Evolutionary conservation across 257 asterid species (phyloP).

Genomic region (Striga asiatica): DNA sequence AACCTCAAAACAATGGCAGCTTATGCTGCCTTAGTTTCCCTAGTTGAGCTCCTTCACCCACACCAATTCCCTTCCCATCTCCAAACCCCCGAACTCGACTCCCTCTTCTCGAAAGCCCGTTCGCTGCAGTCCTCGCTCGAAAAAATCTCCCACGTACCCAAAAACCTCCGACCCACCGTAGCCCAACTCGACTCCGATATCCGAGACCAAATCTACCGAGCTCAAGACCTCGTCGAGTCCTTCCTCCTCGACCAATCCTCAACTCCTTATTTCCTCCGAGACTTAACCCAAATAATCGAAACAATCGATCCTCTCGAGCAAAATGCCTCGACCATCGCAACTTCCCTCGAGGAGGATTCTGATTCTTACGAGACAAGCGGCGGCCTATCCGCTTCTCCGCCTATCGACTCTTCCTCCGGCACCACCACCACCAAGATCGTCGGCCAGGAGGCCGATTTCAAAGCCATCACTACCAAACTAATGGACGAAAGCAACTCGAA

Average conservation of each 20-base stretch:
- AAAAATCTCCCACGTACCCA: slow-evolving; percentile 7
- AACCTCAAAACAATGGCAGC: slow-evolving; percentile 18
- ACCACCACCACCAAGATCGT: neutral
- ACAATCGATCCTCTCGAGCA: neutral
- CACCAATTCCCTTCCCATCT: neutral
- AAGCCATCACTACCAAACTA: neutral
- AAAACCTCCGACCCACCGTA: neutral
- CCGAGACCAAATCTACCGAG: neutral
- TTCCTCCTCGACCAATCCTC: neutral
- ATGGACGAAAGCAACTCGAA: neutral
- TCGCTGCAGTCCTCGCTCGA: slow-evolving; percentile 18
- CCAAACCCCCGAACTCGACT: neutral
- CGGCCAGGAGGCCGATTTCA: slow-evolving; percentile 13
- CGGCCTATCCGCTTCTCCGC: neutral
- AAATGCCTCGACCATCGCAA: slow-evolving; percentile 1
- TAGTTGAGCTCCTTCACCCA: slow-evolving; percentile 12
- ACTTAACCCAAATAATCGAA: neutral
- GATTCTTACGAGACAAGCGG: neutral
- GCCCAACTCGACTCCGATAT: neutral
- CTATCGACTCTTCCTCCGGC: neutral
- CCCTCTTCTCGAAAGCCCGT: slow-evolving; percentile 7
- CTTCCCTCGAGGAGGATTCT: neutral
- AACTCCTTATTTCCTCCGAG: neutral
- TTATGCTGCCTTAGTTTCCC: slow-evolving; percentile 26
- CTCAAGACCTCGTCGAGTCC: neutral